These are phyloP conservation scores for Tuber brumale DNA, from an alignment of 495 filamentous ascomycete species.

Conservation along the genomic window DNA sequence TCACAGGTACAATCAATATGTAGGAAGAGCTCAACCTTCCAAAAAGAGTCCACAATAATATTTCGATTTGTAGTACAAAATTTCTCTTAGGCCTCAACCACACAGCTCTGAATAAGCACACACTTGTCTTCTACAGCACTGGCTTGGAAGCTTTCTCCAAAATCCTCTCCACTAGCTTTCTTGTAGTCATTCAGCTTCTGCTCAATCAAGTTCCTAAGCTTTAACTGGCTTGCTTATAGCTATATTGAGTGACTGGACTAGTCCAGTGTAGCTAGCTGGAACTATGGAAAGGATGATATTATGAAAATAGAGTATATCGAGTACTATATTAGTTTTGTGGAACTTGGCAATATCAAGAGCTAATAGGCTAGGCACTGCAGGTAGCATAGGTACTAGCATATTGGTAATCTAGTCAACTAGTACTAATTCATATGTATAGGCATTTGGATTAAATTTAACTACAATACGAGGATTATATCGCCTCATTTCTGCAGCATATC, in stretches of 20 bases:
- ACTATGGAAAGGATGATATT: conserved; percentile 9
- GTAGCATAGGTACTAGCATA: conserved; percentile 1
- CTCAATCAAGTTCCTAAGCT: conserved; percentile 6
- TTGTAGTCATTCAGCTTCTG: conserved; percentile 4
- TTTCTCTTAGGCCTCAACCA: conserved; percentile 9
- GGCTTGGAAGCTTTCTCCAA: not conserved
- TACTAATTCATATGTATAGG: not conserved
- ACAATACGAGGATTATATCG: conserved; percentile 1
- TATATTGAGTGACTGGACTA: conserved; percentile 9
- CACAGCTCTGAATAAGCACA: conserved; percentile 5
- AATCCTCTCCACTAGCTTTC: not conserved
- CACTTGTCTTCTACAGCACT: conserved; percentile 7
- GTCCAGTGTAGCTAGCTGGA: not conserved
- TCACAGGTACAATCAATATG: conserved; percentile 17
- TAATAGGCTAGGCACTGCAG: not conserved
- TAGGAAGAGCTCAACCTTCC: conserved; percentile 11
- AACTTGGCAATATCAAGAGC: conserved; percentile 9
- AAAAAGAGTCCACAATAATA: conserved; percentile 12
- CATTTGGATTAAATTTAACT: conserved; percentile 11
- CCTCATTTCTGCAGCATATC: not conserved
- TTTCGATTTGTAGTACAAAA: conserved; percentile 7
- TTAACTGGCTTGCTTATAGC: conserved; percentile 12
- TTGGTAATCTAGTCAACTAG: conserved; percentile 8
- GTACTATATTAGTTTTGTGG: conserved; percentile 8
- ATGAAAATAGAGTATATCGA: not conserved